These are phyloP conservation scores for Thelonectria rubi DNA, from an alignment of 2,329 filamentous ascomycete genomes.

Conservation along the genomic window DNA sequence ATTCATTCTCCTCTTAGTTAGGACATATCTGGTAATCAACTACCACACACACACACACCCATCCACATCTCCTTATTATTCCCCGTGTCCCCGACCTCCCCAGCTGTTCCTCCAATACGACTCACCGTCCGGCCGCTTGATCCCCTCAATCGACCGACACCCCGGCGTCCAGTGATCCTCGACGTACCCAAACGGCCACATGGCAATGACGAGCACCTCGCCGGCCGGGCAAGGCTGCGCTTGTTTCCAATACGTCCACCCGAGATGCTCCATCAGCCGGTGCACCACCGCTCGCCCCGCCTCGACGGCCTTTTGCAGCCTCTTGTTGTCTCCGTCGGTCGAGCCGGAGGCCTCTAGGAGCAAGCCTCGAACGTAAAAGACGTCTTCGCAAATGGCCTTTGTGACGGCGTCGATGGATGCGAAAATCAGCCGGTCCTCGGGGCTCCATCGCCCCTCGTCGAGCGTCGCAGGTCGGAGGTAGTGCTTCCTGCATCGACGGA, in stretches of 20 bases:
- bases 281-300: conserved; percentile 32
- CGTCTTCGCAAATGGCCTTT: conserved; percentile 49
- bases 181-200: conserved; percentile 67
- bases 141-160: conserved; percentile 43
- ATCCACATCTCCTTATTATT: neutral
- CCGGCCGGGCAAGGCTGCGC: conserved; percentile 61
- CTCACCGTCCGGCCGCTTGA: conserved; percentile 21
- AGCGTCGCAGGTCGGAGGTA: conserved; percentile 49
- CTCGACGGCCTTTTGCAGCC: conserved; percentile 31
- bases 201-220: conserved; percentile 69
- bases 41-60: no score
- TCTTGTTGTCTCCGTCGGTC: neutral
- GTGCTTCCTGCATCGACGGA: conserved; percentile 56
- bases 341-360: conserved; percentile 32
- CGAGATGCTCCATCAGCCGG: conserved; percentile 57
- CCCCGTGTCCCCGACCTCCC: neutral
- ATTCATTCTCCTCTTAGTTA: no score
- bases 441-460: conserved; percentile 44
- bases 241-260: conserved; percentile 69
- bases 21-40: no score
- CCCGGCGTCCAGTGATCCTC: conserved; percentile 60
- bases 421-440: conserved; percentile 56
- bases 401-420: conserved; percentile 53
- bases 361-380: conserved; percentile 39
- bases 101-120: conserved; percentile 39